phyloP scores from a whole-genome alignment of 306 rosid genomes.

The Citrullus mucosospermus region DNA sequence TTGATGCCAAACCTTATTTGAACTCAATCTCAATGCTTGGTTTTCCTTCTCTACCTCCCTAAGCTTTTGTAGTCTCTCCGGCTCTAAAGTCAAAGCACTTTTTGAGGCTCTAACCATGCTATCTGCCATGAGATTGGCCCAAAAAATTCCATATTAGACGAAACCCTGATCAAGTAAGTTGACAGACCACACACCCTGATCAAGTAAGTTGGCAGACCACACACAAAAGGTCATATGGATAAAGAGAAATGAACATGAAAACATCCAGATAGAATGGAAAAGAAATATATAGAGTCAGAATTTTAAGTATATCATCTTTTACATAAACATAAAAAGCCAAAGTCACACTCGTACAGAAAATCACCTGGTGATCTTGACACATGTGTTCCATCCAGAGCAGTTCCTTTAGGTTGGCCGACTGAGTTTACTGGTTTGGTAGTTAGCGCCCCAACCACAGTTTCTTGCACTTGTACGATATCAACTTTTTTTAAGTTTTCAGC shows the following conservation, averaged over 20 bases:
- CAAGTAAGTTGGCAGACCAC: neutral
- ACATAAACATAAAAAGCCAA: neutral
- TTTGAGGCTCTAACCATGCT: slow-evolving; percentile 38
- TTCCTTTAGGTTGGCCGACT: slow-evolving; percentile 22
- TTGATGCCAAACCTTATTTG: slow-evolving; percentile 35
- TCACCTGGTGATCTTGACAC: slow-evolving; percentile 14
- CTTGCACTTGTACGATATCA: slow-evolving; percentile 24
- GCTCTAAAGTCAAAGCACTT: slow-evolving; percentile 61
- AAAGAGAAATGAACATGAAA: neutral
- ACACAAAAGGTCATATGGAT: neutral
- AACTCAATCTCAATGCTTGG: slow-evolving; percentile 35
- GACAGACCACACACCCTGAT: neutral
- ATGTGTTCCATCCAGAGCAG: slow-evolving; percentile 9
- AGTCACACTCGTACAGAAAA: neutral
- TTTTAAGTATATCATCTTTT: neutral
- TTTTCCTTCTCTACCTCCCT: slow-evolving; percentile 39
- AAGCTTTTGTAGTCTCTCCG: slow-evolving; percentile 51
- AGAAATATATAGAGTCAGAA: neutral
- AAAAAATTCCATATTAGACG: slow-evolving; percentile 2
- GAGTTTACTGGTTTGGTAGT: slow-evolving; percentile 17
- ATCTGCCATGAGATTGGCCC: slow-evolving; percentile 31
- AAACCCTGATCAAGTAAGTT: neutral
- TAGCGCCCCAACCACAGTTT: slow-evolving; percentile 10
- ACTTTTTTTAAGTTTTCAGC: slow-evolving; percentile 23
- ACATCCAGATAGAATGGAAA: neutral